These are phyloP conservation scores for Platismatia glauca DNA, from an alignment of 495 filamentous ascomycete species.

Conservation along the genomic window DNA sequence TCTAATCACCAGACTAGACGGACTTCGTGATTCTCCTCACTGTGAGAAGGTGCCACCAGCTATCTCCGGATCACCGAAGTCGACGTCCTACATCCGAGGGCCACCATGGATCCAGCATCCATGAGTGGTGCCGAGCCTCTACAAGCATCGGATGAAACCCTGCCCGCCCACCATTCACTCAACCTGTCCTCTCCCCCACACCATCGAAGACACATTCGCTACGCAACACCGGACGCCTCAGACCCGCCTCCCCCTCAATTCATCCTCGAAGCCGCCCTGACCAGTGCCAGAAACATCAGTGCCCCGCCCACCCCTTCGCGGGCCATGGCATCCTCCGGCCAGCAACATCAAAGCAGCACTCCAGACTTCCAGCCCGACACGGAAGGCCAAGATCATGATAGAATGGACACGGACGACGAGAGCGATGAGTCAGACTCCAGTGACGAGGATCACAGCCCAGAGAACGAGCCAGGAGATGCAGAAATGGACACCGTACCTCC, in stretches of 20 bases:
- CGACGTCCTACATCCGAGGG: not conserved
- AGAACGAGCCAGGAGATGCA: slow-evolving; percentile 11
- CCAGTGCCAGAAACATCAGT: slow-evolving; percentile 4
- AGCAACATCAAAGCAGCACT: not conserved
- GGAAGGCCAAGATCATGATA: slow-evolving; percentile 26
- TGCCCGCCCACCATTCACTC: slow-evolving; percentile 2
- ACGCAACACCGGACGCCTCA: slow-evolving; percentile 13
- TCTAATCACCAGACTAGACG: not conserved
- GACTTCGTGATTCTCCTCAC: not conserved
- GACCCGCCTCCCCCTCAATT: slow-evolving; percentile 13
- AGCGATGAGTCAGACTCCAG: slow-evolving; percentile 18
- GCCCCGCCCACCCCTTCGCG: slow-evolving; percentile 7
- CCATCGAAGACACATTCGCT: slow-evolving; percentile 16
- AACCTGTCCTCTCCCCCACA: not conserved
- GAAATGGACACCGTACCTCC: not conserved
- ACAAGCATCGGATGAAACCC: not conserved
- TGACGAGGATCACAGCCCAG: slow-evolving; percentile 9
- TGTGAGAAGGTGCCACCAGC: not conserved
- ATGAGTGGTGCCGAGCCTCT: slow-evolving; percentile 12
- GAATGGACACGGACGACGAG: slow-evolving; percentile 26
- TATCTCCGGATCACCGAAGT: not conserved
- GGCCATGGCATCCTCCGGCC: not conserved
- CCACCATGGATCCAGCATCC: slow-evolving; percentile 11
- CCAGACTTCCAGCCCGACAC: not conserved
- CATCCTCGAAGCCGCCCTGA: slow-evolving; percentile 14